Evolutionary conservation across 768 basidiomycete genomes (phyloP).

Genomic region (Russula sp.): DNA sequence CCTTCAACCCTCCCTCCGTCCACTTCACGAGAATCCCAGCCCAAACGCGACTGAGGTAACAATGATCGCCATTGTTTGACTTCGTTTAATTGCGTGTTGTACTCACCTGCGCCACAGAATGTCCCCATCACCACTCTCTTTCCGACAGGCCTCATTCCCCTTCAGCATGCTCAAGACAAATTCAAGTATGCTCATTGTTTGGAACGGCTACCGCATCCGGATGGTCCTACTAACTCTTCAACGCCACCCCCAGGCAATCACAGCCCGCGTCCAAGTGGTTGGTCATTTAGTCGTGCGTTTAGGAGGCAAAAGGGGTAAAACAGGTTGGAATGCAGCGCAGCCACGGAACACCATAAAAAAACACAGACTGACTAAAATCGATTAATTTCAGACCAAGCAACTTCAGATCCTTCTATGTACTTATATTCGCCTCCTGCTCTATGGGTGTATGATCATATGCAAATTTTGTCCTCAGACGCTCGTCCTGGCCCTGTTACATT

Average conservation of each 20-base stretch:
- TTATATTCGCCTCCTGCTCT: neutral
- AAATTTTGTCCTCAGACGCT: neutral
- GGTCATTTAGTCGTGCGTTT: constrained; percentile 13
- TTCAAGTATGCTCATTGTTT: constrained; percentile 21
- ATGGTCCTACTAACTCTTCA: neutral
- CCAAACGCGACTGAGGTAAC: constrained; percentile 4
- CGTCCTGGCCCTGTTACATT: no score
- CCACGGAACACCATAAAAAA: neutral
- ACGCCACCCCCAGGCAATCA: neutral
- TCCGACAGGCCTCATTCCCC: constrained; percentile 10
- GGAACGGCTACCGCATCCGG: constrained; percentile 4
- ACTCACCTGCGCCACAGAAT: neutral
- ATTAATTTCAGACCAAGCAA: neutral
- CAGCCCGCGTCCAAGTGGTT: neutral
- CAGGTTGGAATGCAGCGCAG: neutral
- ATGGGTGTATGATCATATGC: neutral
- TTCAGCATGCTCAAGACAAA: constrained; percentile 11
- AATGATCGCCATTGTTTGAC: neutral
- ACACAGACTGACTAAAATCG: neutral
- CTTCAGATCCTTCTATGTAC: neutral
- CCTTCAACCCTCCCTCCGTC: neutral
- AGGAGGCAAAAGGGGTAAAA: constrained; percentile 9
- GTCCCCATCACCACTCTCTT: constrained; percentile 11
- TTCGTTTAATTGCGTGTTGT: neutral
- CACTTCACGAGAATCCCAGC: neutral